phyloP scores from a whole-genome alignment of 768 basidiomycete species.

The Lentinus tigrinus region DNA sequence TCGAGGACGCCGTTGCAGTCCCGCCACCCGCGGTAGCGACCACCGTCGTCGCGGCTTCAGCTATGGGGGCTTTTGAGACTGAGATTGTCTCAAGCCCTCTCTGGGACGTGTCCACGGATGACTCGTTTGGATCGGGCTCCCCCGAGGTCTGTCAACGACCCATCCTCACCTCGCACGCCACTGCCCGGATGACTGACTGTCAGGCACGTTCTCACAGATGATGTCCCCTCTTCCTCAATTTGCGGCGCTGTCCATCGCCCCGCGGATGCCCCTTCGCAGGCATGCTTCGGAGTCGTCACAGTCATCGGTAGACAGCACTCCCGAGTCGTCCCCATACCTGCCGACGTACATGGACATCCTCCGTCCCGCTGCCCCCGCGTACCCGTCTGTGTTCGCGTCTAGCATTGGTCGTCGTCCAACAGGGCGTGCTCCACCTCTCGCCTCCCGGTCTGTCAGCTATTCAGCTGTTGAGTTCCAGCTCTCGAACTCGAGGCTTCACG shows the following conservation, averaged over 20 bases:
- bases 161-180: conserved; percentile 3
- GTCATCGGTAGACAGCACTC: conserved; percentile 21
- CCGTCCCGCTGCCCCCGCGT: conserved; percentile 25
- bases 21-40: conserved; percentile 4
- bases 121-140: conserved; percentile 10
- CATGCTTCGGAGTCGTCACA: conserved; percentile 20
- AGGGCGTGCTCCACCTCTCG: conserved; percentile 6
- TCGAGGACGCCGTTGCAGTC: neutral
- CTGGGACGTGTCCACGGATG: conserved; percentile 18
- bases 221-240: conserved; percentile 43
- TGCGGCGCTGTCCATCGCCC: conserved; percentile 55
- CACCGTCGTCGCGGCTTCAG: conserved; percentile 2
- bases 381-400: conserved; percentile 20
- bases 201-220: conserved; percentile 24
- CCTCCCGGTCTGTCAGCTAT: conserved; percentile 26
- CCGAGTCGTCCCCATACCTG: conserved; percentile 11
- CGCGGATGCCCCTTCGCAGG: conserved; percentile 45
- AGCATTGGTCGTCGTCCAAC: conserved; percentile 11
- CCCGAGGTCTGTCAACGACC: conserved; percentile 19
- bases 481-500: conserved; percentile 7
- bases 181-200: conserved; percentile 10
- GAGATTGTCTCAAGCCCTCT: conserved; percentile 11
- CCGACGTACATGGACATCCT: conserved; percentile 34
- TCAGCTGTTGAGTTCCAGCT: conserved; percentile 26
- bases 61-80: conserved; percentile 2